Percentiles rank a stretch among this genome's conserved stretches.
phyloP scores from a whole-genome alignment of 2,329 filamentous ascomycete species.

The Neoscytalidium dimidiatum region DNA sequence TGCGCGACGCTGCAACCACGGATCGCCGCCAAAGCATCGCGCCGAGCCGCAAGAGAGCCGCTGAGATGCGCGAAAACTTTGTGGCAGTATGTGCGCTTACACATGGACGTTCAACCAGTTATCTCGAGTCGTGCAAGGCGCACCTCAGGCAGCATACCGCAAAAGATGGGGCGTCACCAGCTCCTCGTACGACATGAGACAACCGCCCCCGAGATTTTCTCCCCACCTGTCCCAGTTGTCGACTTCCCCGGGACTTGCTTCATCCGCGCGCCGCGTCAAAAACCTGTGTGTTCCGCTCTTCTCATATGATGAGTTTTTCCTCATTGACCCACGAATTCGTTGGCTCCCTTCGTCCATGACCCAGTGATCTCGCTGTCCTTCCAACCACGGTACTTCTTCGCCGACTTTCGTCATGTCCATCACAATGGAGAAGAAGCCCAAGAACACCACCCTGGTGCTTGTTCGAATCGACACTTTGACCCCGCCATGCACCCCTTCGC shows the following conservation, averaged over 20 bases:
- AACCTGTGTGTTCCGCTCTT: not conserved
- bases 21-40: not conserved
- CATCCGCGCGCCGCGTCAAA: not conserved
- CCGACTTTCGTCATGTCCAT: constrained; percentile 8
- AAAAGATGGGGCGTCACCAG: constrained; percentile 13
- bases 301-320: not conserved
- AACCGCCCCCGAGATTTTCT: constrained; percentile 10
- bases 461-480: constrained; percentile 1
- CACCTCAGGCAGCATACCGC: not conserved
- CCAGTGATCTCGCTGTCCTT: not conserved
- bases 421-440: constrained; percentile 3
- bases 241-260: not conserved
- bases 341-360: not conserved
- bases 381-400: constrained; percentile 8
- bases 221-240: not conserved
- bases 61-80: not conserved
- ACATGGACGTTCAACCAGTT: no score
- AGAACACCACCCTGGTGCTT: constrained; percentile 8
- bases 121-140: not conserved
- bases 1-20: not conserved
- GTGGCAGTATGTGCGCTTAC: no score
- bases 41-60: constrained; percentile 8
- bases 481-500: not conserved
- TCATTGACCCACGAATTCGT: not conserved
- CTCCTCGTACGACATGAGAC: constrained; percentile 16